Conservation (phyloP, 1,284 basidiomycete genomes). For the Leccinum solheimii region DNA sequence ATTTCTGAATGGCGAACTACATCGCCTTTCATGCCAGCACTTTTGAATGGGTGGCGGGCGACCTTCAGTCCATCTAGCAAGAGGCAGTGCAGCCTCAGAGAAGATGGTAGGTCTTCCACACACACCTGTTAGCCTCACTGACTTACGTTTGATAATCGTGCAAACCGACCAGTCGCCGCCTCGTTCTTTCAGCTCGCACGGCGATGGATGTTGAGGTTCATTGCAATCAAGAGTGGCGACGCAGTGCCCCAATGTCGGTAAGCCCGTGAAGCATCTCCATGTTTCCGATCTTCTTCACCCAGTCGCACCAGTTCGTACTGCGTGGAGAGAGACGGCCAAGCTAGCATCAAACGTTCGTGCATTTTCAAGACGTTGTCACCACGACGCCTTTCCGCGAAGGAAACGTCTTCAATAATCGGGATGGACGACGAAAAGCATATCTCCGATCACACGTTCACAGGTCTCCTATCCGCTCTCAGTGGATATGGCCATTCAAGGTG, state of each 20-base stretch:
- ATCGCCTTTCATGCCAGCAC: slow-evolving; percentile 14
- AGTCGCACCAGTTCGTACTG: slow-evolving; percentile 14
- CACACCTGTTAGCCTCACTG: background rate
- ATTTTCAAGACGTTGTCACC: background rate
- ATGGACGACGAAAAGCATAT: slow-evolving; percentile 38
- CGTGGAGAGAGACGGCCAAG: background rate
- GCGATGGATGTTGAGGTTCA: background rate
- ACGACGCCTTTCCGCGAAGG: slow-evolving; percentile 14
- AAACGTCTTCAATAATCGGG: slow-evolving; percentile 1
- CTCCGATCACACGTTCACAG: slow-evolving; percentile 26
- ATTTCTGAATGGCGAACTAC: background rate
- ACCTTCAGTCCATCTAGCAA: background rate
- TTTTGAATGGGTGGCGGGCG: background rate
- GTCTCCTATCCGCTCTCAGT: slow-evolving; percentile 52
- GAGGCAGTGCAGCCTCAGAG: background rate
- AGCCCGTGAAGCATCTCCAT: background rate
- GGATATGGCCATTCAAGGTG: slow-evolving; percentile 57
- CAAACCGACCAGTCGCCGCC: background rate
- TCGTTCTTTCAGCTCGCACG: background rate
- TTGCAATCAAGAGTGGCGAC: background rate
- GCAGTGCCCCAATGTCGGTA: background rate
- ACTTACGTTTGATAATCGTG: background rate
- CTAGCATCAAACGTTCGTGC: slow-evolving; percentile 1
- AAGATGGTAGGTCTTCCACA: background rate
- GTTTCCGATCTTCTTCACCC: slow-evolving; percentile 2